Conservation (phyloP, 2,329 filamentous ascomycete species). For the Calonectria pseudoturangicola region DNA sequence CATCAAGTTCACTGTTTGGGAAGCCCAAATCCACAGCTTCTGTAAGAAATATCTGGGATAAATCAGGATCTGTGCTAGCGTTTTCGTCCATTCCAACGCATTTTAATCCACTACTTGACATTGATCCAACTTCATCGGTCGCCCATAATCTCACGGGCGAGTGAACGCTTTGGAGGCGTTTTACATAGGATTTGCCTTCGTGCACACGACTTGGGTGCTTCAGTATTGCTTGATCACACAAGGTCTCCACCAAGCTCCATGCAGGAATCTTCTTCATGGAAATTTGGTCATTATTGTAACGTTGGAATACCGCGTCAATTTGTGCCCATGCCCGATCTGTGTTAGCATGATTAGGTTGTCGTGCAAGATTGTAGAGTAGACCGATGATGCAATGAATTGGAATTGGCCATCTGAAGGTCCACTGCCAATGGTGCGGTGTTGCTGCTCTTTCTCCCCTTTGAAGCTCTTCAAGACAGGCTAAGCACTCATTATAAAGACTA, state of each 20-base stretch:
- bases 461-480: constrained; percentile 1
- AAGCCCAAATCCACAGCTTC: constrained; percentile 5
- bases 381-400: constrained; percentile 3
- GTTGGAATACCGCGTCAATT: constrained; percentile 11
- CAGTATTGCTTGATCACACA: constrained; percentile 9
- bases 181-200: neutral
- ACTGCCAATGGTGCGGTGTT: neutral
- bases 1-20: neutral
- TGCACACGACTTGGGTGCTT: neutral
- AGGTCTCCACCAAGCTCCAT: neutral
- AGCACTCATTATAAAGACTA: neutral
- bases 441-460: neutral
- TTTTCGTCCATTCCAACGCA: neutral
- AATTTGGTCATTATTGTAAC: neutral
- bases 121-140: neutral
- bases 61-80: neutral
- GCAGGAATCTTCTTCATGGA: neutral
- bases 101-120: neutral
- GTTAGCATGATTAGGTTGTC: neutral
- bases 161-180: neutral
- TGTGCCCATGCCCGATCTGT: neutral
- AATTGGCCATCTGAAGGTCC: constrained; percentile 12
- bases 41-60: neutral
- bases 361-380: neutral
- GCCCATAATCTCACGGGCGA: neutral